Percentiles rank a stretch among this genome's conserved stretches.
Conservation (phyloP, 2,329 filamentous ascomycete species). For the Trichophyton mentagrophytes region DNA sequence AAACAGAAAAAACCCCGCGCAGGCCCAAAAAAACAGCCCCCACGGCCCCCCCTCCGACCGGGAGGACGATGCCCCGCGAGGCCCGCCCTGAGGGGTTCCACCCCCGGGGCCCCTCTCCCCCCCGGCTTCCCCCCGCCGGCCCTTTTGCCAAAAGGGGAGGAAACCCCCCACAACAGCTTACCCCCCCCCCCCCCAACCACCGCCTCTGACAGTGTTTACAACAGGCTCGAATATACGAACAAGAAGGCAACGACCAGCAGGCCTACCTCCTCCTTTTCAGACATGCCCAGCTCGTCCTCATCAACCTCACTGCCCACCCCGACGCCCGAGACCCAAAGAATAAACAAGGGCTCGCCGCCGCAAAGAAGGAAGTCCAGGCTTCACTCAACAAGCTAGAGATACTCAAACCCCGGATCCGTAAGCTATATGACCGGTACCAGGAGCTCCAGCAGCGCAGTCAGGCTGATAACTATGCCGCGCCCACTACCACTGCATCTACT, state of each 20-base stretch:
- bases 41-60: too few species aligned
- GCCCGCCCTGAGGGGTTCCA: too few species aligned
- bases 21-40: too few species aligned
- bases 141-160: too few species aligned
- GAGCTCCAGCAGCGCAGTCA: conserved; percentile 35
- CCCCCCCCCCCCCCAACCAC: too few species aligned
- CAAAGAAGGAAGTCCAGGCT: conserved; percentile 48
- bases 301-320: conserved; percentile 62
- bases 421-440: conserved; percentile 55
- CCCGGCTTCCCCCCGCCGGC: too few species aligned
- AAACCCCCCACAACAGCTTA: too few species aligned
- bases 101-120: too few species aligned
- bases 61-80: too few species aligned
- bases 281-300: conserved; percentile 71
- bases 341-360: conserved; percentile 40
- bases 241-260: conserved; percentile 73
- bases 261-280: conserved; percentile 87
- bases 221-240: conserved; percentile 71
- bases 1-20: too few species aligned
- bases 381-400: conserved; percentile 61
- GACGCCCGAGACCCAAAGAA: conserved; percentile 54
- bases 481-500: conserved; percentile 10
- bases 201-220: background rate
- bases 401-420: conserved; percentile 66
- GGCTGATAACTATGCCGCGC: conserved; percentile 17